Percentiles rank a stretch among this genome's conserved stretches.
These are phyloP conservation scores for Thelephora ganbajun DNA, from an alignment of 768 basidiomycete genomes.

Conservation along the genomic window DNA sequence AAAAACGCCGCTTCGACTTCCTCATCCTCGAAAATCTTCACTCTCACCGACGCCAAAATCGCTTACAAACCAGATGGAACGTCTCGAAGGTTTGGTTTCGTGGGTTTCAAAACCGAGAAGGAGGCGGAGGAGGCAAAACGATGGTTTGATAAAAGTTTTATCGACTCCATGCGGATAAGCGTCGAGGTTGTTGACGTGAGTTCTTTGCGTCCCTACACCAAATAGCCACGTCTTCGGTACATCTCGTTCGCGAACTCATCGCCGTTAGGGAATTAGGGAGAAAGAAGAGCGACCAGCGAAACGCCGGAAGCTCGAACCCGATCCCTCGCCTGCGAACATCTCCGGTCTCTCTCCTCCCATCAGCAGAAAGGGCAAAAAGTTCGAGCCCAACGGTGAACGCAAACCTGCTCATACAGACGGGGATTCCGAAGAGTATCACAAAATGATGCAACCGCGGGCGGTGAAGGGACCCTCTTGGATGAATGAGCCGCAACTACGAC, in stretches of 20 bases:
- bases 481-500: conserved; percentile 24
- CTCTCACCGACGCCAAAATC: conserved; percentile 79
- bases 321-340: not conserved
- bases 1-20: conserved; percentile 40
- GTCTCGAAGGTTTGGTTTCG: conserved; percentile 80
- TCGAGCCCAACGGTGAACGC: not conserved
- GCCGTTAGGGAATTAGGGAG: not conserved
- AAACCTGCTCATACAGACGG: not conserved
- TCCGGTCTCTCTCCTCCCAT: not conserved
- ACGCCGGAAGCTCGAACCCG: conserved; percentile 34
- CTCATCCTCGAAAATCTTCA: conserved; percentile 7
- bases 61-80: conserved; percentile 65
- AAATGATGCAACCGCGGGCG: conserved; percentile 55
- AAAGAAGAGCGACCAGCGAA: conserved; percentile 20
- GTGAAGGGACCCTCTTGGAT: conserved; percentile 55
- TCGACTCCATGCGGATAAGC: conserved; percentile 64
- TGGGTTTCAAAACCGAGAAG: conserved; percentile 72
- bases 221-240: not conserved
- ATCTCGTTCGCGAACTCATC: not conserved
- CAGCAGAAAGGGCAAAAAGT: not conserved
- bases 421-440: conserved; percentile 51
- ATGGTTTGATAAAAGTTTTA: conserved; percentile 78
- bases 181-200: conserved; percentile 71
- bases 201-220: conserved; percentile 6
- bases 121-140: conserved; percentile 64